These are phyloP conservation scores for Mangifera indica DNA, from an alignment of 345 rosid species.

Conservation along the genomic window DNA sequence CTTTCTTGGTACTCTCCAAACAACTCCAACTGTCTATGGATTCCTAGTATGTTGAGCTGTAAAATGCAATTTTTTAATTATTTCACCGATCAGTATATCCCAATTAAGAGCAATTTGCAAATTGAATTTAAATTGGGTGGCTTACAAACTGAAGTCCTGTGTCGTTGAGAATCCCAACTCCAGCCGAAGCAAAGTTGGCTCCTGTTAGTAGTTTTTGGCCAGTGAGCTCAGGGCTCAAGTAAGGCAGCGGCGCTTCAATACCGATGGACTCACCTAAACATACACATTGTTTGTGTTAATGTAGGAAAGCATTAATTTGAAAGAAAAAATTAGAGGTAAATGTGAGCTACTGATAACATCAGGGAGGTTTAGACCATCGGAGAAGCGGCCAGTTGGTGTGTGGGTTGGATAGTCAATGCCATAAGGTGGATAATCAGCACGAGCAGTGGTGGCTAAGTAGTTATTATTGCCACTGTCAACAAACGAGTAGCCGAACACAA, in stretches of 20 bases:
- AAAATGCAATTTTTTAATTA: background rate
- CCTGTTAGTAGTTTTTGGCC: constrained; percentile 61
- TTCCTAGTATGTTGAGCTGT: constrained; percentile 72
- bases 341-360: constrained; percentile 54
- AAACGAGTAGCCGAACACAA: constrained; percentile 66
- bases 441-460: constrained; percentile 63
- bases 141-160: constrained; percentile 85
- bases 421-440: constrained; percentile 68
- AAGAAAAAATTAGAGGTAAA: background rate
- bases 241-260: constrained; percentile 63
- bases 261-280: constrained; percentile 63
- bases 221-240: constrained; percentile 58
- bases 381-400: constrained; percentile 73
- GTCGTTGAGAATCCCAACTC: constrained; percentile 85
- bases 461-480: constrained; percentile 78
- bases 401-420: constrained; percentile 75
- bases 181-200: constrained; percentile 92
- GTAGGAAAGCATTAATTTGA: too few relatives aligned
- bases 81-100: background rate
- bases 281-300: background rate
- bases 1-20: constrained; percentile 63
- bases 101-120: too few relatives aligned
- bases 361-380: constrained; percentile 78
- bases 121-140: background rate
- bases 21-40: constrained; percentile 51